These are phyloP conservation scores for Xylaria castorea DNA, from an alignment of 495 filamentous ascomycete species.

Conservation along the genomic window DNA sequence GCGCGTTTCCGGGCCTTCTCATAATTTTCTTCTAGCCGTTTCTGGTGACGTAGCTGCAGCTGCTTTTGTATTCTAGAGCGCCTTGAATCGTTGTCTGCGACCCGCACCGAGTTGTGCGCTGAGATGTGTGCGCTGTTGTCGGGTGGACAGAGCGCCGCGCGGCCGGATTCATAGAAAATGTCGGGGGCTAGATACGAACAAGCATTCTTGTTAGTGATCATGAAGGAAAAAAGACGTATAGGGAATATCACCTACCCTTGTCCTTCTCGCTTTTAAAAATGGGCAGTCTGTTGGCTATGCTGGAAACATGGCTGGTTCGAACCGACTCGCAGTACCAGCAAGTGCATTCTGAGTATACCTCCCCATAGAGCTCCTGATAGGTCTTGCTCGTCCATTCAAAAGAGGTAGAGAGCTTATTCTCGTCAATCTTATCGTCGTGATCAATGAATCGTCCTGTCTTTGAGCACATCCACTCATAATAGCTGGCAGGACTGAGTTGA, in stretches of 20 bases:
- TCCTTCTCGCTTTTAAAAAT: conserved; percentile 53
- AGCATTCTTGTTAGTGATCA: conserved; percentile 38
- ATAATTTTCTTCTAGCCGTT: conserved; percentile 66
- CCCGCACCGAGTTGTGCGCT: conserved; percentile 66
- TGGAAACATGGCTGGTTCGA: conserved; percentile 65
- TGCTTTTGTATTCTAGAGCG: conserved; percentile 62
- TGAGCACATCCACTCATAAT: conserved; percentile 62
- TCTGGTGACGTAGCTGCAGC: conserved; percentile 50
- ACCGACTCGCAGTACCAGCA: conserved; percentile 91
- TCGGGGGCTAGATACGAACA: conserved; percentile 51
- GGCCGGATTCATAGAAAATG: conserved; percentile 61
- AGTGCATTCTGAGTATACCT: conserved; percentile 81
- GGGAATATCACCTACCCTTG: conserved; percentile 33
- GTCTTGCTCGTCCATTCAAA: conserved; percentile 78
- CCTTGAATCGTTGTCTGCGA: conserved; percentile 44
- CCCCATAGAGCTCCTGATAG: conserved; percentile 67
- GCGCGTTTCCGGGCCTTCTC: conserved; percentile 67
- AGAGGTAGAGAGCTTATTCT: conserved; percentile 62
- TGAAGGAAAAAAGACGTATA: conserved; percentile 35
- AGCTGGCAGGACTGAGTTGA: conserved; percentile 67
- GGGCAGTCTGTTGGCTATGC: conserved; percentile 47
- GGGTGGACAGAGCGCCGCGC: conserved; percentile 59
- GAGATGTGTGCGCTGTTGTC: conserved; percentile 74
- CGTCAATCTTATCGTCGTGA: conserved; percentile 86
- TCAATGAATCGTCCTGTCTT: conserved; percentile 66